Evolutionary conservation across 2,329 filamentous ascomycete species (phyloP), one percentile per base, ranked within the genome.

Genomic region (Fusarium anguioides): DNA sequence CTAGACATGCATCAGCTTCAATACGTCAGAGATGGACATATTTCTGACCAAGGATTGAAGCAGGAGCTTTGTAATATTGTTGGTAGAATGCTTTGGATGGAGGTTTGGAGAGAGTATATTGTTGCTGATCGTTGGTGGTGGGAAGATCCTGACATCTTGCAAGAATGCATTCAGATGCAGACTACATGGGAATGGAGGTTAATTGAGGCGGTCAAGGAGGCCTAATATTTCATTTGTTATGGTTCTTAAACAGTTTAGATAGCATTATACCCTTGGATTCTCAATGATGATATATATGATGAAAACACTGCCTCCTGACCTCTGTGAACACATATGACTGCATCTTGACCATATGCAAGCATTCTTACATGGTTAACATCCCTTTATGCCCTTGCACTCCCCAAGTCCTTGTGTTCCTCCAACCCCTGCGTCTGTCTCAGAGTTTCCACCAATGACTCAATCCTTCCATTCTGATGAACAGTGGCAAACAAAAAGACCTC

Each of bases 181-280:
- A 89, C 87, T 0, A 79, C 80, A 27, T 89, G 86, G 86, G 84
- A 88, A 66, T 88, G 86, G 70, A 81, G 81, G 33, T 74, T 86
- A 14, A 83, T 89, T 45, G 81, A 86, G 51, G 86, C 83, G 5
- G 80, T 86, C 15, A 88, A 86, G 70, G 80, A 78, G 6, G n/a
- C 15, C 21, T 57, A 24, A 48, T 23, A 5, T 12, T 21, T 21
- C 5, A 8, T 44, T 40, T 41, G 23, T 29, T 24, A 2, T 17
- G 4, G 7, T n/a, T n/a, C n/a, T 44, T n/a, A 12, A 15, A 12
- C 21, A 4, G 5, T 6, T 48, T 37, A 26, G 37, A 49, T 45
- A 62, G 58, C 49, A 49, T 45, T 63, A 63, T 63, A 63, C 60
- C 60, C 57, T 44, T 7, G n/a, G 37, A 23, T 23, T 29, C 9